Conservation (phyloP, 2,329 filamentous ascomycete genomes). For the Madurella fahalii region DNA sequence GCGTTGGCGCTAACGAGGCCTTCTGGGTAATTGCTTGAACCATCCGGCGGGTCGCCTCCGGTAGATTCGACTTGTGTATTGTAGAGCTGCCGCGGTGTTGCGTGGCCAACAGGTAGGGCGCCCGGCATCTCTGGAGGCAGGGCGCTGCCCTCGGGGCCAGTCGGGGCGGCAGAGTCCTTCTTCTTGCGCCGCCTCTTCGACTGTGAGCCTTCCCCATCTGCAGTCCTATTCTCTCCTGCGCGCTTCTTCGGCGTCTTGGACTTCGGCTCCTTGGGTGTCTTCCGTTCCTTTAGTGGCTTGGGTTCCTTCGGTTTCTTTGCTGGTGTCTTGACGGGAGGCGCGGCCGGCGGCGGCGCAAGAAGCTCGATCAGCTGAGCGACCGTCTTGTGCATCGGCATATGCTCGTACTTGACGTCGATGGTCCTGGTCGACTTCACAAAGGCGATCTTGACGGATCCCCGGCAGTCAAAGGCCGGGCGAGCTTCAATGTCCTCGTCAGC, state of each 20-base stretch:
- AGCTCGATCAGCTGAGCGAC: conserved; percentile 47
- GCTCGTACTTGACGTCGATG: conserved; percentile 52
- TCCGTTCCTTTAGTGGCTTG: conserved; percentile 29
- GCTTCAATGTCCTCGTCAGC: conserved; percentile 32
- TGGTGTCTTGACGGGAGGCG: conserved; percentile 30
- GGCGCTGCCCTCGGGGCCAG: conserved; percentile 9
- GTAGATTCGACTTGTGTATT: conserved; percentile 10
- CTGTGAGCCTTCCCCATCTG: conserved; percentile 20
- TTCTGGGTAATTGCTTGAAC: conserved; percentile 18
- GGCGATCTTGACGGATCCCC: conserved; percentile 46
- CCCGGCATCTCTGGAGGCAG: conserved; percentile 25
- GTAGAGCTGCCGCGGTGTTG: conserved; percentile 17
- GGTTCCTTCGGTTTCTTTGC: conserved; percentile 25
- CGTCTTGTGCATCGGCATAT: conserved; percentile 54
- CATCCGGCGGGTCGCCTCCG: conserved; percentile 1
- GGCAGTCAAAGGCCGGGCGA: conserved; percentile 57
- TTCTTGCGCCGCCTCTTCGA: conserved; percentile 30
- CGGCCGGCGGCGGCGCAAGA: conserved; percentile 43
- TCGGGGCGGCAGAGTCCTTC: conserved; percentile 22
- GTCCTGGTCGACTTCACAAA: conserved; percentile 46
- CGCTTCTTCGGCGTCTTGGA: conserved; percentile 28
- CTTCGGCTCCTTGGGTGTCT: conserved; percentile 20
- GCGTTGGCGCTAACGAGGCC: conserved; percentile 18
- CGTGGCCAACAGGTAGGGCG: conserved; percentile 21
- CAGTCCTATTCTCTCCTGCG: conserved; percentile 18